A percentile compares a stretch with the other conserved stretches of the same genome.
Evolutionary conservation across 306 rosid genomes (phyloP).

Genomic region (Mimosa bimucronata): DNA sequence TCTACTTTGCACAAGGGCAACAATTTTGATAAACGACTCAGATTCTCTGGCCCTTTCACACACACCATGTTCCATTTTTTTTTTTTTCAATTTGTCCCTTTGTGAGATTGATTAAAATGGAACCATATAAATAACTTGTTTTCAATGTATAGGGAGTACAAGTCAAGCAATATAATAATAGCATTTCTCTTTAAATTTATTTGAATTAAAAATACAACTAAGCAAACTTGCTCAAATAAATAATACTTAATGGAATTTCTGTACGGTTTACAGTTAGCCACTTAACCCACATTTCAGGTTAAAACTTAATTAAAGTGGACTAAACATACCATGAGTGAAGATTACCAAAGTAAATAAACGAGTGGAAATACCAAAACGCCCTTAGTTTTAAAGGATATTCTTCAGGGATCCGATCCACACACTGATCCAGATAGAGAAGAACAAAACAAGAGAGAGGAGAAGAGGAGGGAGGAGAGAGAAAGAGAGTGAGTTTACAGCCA

Average conservation of each 20-base stretch:
- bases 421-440: constrained; percentile 18
- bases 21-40: neutral
- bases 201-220: too few species aligned
- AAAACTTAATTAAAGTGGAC: neutral
- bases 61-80: neutral
- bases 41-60: neutral
- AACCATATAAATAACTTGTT: neutral
- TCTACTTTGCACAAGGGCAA: neutral
- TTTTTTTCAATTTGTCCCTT: neutral
- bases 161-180: neutral
- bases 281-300: neutral
- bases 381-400: constrained; percentile 38
- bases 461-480: constrained; percentile 19
- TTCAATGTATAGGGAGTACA: neutral
- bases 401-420: constrained; percentile 32
- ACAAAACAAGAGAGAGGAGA: neutral
- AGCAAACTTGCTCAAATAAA: neutral
- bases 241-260: neutral
- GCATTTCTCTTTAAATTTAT: neutral
- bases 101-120: neutral
- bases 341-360: neutral
- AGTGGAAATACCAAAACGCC: constrained; percentile 27
- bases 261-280: neutral
- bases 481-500: constrained; percentile 43
- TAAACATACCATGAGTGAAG: neutral